Base-by-base conservation (phyloP, 768 basidiomycete genomes). In the Tulasnella sp. region DNA sequence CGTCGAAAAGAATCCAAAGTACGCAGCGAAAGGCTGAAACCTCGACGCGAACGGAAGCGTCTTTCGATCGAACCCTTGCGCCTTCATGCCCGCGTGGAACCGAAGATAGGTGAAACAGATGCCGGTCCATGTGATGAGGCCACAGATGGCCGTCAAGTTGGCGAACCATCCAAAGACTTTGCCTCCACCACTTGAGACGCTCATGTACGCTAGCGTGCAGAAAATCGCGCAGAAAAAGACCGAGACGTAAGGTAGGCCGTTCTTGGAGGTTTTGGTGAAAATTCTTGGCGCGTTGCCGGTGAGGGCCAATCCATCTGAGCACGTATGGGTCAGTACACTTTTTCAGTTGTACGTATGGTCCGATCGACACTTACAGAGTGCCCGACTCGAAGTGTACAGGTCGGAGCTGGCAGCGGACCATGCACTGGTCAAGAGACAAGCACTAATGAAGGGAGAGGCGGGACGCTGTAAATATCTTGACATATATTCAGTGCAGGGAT, bases 371-470 rank as follows among this genome's bases (percentile, higher is more conserved):
- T 65, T 62, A 87, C 86, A 93, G 8, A 97, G 76, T 17, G 73
- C 73, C 27, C 74, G 70, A 2, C 91, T 92, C 48, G 85, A 84
- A 2, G 90, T 92, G 73, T 91, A 94, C 48, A 96, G 69, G 68
- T 94, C 91, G 68, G 85, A 87, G 22, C 84, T 84, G 4, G 87
- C 89, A 31, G 92, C 92, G 24, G 92, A 94, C 85, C 88, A 92
- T 4, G 92, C 92, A 2, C 91, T 89, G 41, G 86, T 89, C 63
- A 98, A 72, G 12, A 94, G 75, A 68, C 65, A 68, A 4, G 80
- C 82, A 2, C 56, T 59, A 17, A 3, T 31, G 45, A 30, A 1
- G 44, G 8, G 11, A 24, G n/a, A 56, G 10, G 25, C 25, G 15
- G 42, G 24, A 38, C 22, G 34, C 34, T 41, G 19, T 41, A 22